Evolutionary conservation across 2,329 filamentous ascomycete genomes (phyloP).

Genomic region (Teratosphaeria nubilosa): DNA sequence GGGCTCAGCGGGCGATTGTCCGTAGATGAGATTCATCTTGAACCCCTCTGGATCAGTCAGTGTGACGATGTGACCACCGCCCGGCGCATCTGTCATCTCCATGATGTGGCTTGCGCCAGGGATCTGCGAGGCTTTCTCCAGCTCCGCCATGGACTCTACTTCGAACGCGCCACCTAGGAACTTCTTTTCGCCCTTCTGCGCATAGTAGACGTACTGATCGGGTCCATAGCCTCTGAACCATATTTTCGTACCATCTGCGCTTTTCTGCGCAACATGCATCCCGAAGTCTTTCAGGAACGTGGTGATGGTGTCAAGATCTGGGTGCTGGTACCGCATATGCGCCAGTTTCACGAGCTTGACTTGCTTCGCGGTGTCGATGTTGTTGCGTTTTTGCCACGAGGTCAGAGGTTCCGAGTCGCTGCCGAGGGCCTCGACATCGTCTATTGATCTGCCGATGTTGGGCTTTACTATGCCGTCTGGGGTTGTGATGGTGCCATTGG

Average conservation of each 20-base stretch:
- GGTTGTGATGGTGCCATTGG: conserved; percentile 9
- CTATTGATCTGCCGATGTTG: conserved; percentile 31
- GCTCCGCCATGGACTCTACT: conserved; percentile 33
- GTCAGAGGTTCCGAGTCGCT: conserved; percentile 25
- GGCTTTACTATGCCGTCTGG: conserved; percentile 17
- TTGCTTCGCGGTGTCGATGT: conserved; percentile 35
- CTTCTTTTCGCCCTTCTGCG: conserved; percentile 27
- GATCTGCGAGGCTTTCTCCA: conserved; percentile 29
- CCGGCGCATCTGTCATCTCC: conserved; percentile 28
- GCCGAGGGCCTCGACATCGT: conserved; percentile 29
- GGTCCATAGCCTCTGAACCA: conserved; percentile 35
- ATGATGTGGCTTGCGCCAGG: conserved; percentile 13
- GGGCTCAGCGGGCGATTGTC: conserved; percentile 20
- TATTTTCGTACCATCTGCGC: conserved; percentile 22
- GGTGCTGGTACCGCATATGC: conserved; percentile 47
- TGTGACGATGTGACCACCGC: conserved; percentile 29
- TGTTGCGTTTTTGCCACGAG: conserved; percentile 28
- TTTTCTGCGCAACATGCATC: conserved; percentile 31
- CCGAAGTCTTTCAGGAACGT: conserved; percentile 37
- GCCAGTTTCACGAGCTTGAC: conserved; percentile 39
- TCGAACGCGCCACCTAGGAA: conserved; percentile 35
- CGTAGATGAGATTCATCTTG: conserved; percentile 31
- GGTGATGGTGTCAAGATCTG: conserved; percentile 39
- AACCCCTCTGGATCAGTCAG: conserved; percentile 33
- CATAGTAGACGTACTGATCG: conserved; percentile 37